These are phyloP conservation scores for Staphylotrichum tortipilum DNA, from an alignment of 495 filamentous ascomycete genomes.

Conservation along the genomic window DNA sequence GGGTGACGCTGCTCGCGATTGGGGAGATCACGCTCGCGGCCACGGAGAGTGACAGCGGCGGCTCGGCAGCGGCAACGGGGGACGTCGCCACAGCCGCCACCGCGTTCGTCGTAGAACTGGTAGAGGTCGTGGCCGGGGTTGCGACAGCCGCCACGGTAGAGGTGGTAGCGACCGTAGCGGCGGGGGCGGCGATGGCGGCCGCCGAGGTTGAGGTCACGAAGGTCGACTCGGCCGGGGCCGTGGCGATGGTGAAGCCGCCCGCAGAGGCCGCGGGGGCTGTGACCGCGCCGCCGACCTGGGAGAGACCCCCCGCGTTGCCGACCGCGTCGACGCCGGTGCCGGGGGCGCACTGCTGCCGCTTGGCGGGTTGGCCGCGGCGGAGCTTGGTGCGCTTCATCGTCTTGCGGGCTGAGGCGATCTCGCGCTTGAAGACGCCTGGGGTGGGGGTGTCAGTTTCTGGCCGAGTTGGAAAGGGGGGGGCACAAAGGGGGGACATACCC, in stretches of 20 bases:
- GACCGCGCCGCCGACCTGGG: not conserved
- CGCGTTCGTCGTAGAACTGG: not conserved
- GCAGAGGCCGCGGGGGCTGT: not conserved
- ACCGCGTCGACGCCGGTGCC: not conserved
- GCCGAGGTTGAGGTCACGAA: too few species aligned
- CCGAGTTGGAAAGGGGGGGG: not conserved
- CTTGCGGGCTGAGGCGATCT: conserved; percentile 22
- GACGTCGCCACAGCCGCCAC: not conserved
- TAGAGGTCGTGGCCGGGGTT: not conserved
- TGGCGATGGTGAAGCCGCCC: not conserved
- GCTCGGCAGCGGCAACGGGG: conserved; percentile 1
- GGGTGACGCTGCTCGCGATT: too few species aligned
- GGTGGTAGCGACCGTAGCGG: not conserved
- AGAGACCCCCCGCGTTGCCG: not conserved
- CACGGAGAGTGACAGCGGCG: too few species aligned
- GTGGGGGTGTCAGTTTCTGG: conserved; percentile 8
- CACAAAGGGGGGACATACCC: conserved; percentile 13
- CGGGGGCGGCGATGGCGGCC: too few species aligned
- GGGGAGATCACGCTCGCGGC: too few species aligned
- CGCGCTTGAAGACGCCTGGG: conserved; percentile 31
- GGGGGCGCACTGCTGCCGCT: conserved; percentile 12
- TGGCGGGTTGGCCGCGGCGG: conserved; percentile 13
- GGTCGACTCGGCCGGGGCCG: not conserved
- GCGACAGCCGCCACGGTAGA: conserved; percentile 1
- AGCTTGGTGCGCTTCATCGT: conserved; percentile 21